Evolutionary conservation across 495 filamentous ascomycete species (phyloP).

Genomic region (Gamarada debralockiae): DNA sequence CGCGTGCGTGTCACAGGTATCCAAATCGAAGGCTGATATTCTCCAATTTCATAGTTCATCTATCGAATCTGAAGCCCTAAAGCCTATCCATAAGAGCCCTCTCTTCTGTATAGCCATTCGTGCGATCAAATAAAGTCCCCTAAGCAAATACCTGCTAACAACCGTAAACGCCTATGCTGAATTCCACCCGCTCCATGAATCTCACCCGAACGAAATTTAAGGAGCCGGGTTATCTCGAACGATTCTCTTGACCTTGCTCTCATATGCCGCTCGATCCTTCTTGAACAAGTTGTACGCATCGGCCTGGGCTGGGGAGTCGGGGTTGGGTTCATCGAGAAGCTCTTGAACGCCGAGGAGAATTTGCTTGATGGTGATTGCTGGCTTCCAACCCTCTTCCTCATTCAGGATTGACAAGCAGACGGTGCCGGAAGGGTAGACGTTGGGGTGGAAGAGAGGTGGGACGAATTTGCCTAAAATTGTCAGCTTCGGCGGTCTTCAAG

Average conservation of each 20-base stretch:
- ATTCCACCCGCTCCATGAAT: conserved; percentile 8
- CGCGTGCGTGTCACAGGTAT: not conserved
- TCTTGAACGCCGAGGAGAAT: conserved; percentile 96
- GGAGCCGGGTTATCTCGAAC: conserved; percentile 82
- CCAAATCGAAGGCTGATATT: not conserved
- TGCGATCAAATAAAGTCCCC: not conserved
- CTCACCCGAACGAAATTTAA: conserved; percentile 28
- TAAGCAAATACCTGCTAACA: conserved; percentile 8
- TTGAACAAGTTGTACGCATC: conserved; percentile 98
- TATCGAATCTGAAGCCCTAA: not conserved
- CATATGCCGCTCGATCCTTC: conserved; percentile 83
- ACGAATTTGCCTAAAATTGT: conserved; percentile 80
- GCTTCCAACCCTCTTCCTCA: conserved; percentile 98
- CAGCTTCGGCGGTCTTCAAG: conserved; percentile 11
- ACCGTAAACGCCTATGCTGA: conserved; percentile 12
- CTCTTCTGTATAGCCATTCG: not conserved
- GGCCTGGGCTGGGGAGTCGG: conserved; percentile 93
- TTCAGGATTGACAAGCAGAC: conserved; percentile 98
- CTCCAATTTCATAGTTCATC: conserved; percentile 1
- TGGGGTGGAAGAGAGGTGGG: conserved; percentile 95
- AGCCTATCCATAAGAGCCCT: not conserved
- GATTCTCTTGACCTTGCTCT: conserved; percentile 78
- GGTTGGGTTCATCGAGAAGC: conserved; percentile 92
- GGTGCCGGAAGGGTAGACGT: conserved; percentile 97
- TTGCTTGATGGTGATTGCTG: conserved; percentile 96